Evolutionary conservation across 257 asterid genomes (phyloP), one percentile per base, ranked within the genome.

Genomic region (Lavandula angustifolia): DNA sequence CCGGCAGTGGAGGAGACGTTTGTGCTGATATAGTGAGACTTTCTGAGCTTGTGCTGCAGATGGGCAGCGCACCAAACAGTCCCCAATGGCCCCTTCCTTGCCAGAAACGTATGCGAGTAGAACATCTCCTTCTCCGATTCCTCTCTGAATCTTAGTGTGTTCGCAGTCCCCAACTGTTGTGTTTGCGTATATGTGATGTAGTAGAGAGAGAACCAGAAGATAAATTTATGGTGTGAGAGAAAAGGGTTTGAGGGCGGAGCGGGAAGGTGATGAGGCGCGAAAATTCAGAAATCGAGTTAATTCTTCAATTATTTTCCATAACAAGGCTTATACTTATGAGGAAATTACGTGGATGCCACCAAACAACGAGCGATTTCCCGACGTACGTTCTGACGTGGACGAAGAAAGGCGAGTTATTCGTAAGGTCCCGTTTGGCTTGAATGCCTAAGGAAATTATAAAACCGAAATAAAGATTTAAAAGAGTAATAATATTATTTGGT

Each of bases 51-150:
- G 75, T 86, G 87, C 70, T 91, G 96, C 60, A 91, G 64, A 69
- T 91, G 98, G 27, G 98, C 98, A 3, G 98, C 98, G 61, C 92
- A 86, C 96, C 98, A 92, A 66, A 86, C 98, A 7, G 95, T 92
- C 38, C 95, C 98, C 61, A 92, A 65, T 31, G 96, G 95, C 43
- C 92, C 91, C 54, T 88, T 92, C 64, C 91, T 82, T 0, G 91
- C 95, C 85, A 88, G 76, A 67, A 84, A 73, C 22, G 92, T 79
- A 1, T 87, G 96, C 50, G 98, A 88, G 79, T 87, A 91, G 74
- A 91, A 91, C 98, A 91, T 91, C 64, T 53, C 56, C 43, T 62
- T n/a, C 64, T 57, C 35, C 74, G 35, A 58, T 58, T 40, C 50
- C 12, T 11, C 52, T 6, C 3, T 13, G 42, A 41, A 41, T 10